These are phyloP conservation scores for Cystobasidium slooffiae DNA, from an alignment of 1,284 basidiomycete species.

Conservation along the genomic window DNA sequence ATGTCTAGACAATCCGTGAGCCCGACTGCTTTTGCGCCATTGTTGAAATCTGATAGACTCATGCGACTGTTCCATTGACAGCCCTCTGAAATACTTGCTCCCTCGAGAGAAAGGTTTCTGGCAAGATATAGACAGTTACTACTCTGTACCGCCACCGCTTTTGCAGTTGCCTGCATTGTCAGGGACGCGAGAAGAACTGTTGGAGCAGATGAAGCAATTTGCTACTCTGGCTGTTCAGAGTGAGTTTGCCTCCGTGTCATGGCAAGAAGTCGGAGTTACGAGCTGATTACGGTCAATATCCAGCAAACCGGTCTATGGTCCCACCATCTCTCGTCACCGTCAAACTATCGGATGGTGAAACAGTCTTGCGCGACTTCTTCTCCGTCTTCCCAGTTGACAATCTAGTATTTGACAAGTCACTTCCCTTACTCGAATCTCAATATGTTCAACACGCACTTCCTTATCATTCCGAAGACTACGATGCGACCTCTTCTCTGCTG, in stretches of 20 bases:
- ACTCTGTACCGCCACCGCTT: slow-evolving; percentile 41
- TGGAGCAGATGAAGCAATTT: slow-evolving; percentile 22
- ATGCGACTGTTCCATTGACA: neutral
- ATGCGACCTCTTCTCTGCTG: slow-evolving; percentile 10
- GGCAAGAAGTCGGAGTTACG: neutral
- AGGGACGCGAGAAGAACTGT: slow-evolving; percentile 31
- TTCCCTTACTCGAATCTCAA: slow-evolving; percentile 31
- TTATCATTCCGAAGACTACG: slow-evolving; percentile 2
- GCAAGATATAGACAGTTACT: slow-evolving; percentile 48
- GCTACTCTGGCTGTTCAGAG: slow-evolving; percentile 23
- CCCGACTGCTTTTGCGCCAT: neutral
- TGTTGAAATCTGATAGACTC: neutral
- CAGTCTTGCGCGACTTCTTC: slow-evolving; percentile 17
- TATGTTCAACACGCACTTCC: slow-evolving; percentile 35
- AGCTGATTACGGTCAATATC: neutral
- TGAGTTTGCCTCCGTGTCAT: neutral
- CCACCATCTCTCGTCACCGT: slow-evolving; percentile 28
- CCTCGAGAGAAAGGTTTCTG: slow-evolving; percentile 48
- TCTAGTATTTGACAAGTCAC: slow-evolving; percentile 1
- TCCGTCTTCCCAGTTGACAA: slow-evolving; percentile 30
- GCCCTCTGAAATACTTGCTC: slow-evolving; percentile 22
- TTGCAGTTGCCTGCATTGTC: slow-evolving; percentile 24
- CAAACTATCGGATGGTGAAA: slow-evolving; percentile 3
- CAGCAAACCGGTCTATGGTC: slow-evolving; percentile 24
- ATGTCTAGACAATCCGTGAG: slow-evolving; percentile 32